phyloP scores from a whole-genome alignment of 2,329 filamentous ascomycete species.

The Lecanicillium sp. region DNA sequence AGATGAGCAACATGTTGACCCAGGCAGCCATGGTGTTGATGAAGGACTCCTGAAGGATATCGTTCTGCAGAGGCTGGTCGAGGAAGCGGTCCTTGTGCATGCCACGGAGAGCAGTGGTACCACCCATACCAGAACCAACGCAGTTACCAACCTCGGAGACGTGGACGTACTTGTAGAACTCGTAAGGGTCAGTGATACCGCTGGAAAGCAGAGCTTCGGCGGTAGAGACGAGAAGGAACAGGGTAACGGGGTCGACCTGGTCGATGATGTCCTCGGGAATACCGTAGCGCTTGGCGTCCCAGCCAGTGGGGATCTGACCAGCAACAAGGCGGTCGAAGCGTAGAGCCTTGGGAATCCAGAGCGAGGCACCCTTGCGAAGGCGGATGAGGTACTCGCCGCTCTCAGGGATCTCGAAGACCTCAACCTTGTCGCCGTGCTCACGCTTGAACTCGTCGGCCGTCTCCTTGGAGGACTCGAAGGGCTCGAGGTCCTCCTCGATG shows the following conservation, averaged over 20 bases:
- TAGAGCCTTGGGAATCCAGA: slow-evolving; percentile 94
- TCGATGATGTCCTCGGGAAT: slow-evolving; percentile 96
- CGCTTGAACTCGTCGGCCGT: slow-evolving; percentile 96
- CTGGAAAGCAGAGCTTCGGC: slow-evolving; percentile 85
- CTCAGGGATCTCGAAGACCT: slow-evolving; percentile 91
- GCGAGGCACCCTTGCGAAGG: slow-evolving; percentile 88
- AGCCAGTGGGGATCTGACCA: slow-evolving; percentile 93
- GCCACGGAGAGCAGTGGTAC: slow-evolving; percentile 81
- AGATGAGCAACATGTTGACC: slow-evolving; percentile 98
- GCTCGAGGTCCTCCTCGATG: slow-evolving; percentile 93
- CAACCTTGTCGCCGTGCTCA: slow-evolving; percentile 94
- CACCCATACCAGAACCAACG: slow-evolving; percentile 96
- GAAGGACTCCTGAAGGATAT: slow-evolving; percentile 98
- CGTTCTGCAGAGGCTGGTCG: slow-evolving; percentile 96
- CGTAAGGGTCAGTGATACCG: slow-evolving; percentile 97
- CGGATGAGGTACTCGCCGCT: slow-evolving; percentile 92
- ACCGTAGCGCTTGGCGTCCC: slow-evolving; percentile 95
- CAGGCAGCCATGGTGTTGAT: slow-evolving; percentile 99
- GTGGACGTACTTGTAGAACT: slow-evolving; percentile 99
- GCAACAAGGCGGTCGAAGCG: slow-evolving; percentile 96
- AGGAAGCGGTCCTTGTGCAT: slow-evolving; percentile 99
- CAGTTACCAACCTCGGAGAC: slow-evolving; percentile 98
- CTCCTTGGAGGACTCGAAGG: slow-evolving; percentile 96
- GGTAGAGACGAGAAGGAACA: slow-evolving; percentile 91
- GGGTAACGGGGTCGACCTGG: slow-evolving; percentile 92